Conservation (phyloP, 768 basidiomycete species). For the Suillus luteus region DNA sequence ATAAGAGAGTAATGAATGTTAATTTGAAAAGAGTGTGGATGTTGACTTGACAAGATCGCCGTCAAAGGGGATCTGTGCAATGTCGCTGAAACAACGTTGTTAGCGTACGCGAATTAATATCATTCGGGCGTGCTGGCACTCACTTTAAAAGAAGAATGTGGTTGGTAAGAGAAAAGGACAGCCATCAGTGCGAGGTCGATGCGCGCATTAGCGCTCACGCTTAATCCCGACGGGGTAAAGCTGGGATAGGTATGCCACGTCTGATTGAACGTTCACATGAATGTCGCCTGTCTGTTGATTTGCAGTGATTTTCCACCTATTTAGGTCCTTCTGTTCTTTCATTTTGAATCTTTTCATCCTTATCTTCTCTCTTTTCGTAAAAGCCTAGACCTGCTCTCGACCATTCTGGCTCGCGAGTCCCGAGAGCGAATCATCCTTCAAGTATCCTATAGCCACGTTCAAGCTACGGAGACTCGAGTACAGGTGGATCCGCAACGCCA, state of each 20-base stretch:
- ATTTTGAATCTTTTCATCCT: neutral
- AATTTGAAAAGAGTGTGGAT: conserved; percentile 32
- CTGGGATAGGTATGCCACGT: neutral
- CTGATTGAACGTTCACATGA: neutral
- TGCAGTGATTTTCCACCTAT: conserved; percentile 6
- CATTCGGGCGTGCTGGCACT: neutral
- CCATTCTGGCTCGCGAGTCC: neutral
- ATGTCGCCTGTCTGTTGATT: neutral
- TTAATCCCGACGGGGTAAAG: conserved; percentile 2
- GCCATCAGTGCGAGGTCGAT: neutral
- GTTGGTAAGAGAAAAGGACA: neutral
- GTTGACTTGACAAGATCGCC: conserved; percentile 7
- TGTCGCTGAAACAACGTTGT: neutral
- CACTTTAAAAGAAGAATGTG: neutral
- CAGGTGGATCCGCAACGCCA: neutral
- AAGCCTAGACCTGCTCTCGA: neutral
- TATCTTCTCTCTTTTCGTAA: neutral
- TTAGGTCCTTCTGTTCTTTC: conserved; percentile 2
- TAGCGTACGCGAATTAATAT: neutral
- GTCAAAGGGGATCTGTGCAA: neutral
- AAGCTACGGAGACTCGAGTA: neutral
- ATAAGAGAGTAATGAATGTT: conserved; percentile 28
- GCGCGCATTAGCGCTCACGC: neutral
- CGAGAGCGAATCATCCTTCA: neutral
- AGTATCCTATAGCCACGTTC: neutral